Percentiles rank a stretch among this genome's conserved stretches.
phyloP scores from a whole-genome alignment of 1,284 basidiomycete genomes.

The Thecaphora frezii region DNA sequence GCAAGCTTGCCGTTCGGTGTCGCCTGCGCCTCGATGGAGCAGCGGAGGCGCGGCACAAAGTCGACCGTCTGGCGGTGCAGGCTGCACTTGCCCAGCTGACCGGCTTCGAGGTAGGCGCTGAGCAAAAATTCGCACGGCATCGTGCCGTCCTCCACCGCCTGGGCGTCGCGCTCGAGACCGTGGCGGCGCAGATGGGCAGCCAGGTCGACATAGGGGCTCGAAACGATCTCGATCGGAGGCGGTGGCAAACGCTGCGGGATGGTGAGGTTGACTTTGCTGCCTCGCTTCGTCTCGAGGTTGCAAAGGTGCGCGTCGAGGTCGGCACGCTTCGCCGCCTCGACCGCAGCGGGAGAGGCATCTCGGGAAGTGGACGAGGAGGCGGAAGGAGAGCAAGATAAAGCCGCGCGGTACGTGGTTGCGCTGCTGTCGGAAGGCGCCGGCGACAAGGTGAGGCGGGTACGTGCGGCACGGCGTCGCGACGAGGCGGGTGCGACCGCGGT shows the following conservation, averaged over 20 bases:
- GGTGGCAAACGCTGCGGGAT: slow-evolving; percentile 28
- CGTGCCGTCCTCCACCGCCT: slow-evolving; percentile 7
- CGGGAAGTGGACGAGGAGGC: too few relatives aligned
- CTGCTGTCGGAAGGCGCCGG: too few relatives aligned
- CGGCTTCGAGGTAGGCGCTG: slow-evolving; percentile 16
- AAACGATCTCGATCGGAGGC: slow-evolving; percentile 13
- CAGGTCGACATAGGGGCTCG: slow-evolving; percentile 32
- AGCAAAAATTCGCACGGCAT: slow-evolving; percentile 27
- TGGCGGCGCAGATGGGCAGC: slow-evolving; percentile 25
- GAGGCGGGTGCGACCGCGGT: too few relatives aligned
- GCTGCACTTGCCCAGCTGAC: slow-evolving; percentile 16
- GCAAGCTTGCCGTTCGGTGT: slow-evolving; percentile 15
- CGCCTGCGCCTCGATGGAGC: slow-evolving; percentile 2
- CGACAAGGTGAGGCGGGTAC: too few relatives aligned
- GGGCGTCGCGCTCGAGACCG: slow-evolving; percentile 19
- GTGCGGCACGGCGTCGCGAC: too few relatives aligned
- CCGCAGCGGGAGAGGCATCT: too few relatives aligned
- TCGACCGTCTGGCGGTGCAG: slow-evolving; percentile 27
- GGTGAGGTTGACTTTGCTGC: slow-evolving; percentile 11
- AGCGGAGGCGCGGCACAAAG: slow-evolving; percentile 18
- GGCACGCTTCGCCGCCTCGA: too few relatives aligned
- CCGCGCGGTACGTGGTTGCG: too few relatives aligned
- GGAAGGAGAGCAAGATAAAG: too few relatives aligned
- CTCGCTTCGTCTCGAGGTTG: too few relatives aligned
- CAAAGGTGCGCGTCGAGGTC: too few relatives aligned